Evolutionary conservation across 2,329 filamentous ascomycete species (phyloP).

Genomic region (Pestalotiopsis sp.): DNA sequence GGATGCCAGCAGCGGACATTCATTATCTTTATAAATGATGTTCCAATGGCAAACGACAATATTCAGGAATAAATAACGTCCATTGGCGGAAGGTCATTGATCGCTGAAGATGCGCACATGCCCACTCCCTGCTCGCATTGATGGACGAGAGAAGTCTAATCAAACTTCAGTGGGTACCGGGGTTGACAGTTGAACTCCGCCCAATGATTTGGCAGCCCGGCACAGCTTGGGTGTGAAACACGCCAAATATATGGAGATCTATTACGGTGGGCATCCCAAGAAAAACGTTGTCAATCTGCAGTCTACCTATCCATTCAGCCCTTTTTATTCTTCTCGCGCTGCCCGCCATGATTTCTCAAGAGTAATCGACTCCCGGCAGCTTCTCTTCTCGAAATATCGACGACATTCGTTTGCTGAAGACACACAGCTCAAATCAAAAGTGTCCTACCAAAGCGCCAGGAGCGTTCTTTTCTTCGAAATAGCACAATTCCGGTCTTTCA

Average conservation of each 20-base stretch:
- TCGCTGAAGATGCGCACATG: neutral
- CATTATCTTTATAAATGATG: neutral
- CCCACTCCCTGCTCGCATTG: neutral
- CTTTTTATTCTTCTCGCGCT: neutral
- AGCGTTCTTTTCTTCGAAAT: neutral
- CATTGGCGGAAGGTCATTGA: neutral
- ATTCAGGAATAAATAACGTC: neutral
- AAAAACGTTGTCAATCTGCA: neutral
- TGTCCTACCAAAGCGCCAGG: neutral
- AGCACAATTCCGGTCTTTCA: neutral
- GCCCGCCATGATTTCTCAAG: neutral
- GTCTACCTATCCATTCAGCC: neutral
- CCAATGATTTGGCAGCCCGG: neutral
- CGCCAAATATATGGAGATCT: neutral
- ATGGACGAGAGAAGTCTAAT: slow-evolving; percentile 4
- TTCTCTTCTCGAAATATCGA: neutral
- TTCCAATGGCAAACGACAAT: neutral
- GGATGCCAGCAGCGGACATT: neutral
- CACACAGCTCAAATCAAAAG: neutral
- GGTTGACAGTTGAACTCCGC: slow-evolving; percentile 2
- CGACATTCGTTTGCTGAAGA: neutral
- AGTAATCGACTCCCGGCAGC: neutral
- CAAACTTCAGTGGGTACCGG: slow-evolving; percentile 4
- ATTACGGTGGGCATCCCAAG: neutral
- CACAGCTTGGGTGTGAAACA: slow-evolving; percentile 3